Evolutionary conservation across 176 grass and related monocot genomes (phyloP).

Genomic region (Oryza meridionalis): DNA sequence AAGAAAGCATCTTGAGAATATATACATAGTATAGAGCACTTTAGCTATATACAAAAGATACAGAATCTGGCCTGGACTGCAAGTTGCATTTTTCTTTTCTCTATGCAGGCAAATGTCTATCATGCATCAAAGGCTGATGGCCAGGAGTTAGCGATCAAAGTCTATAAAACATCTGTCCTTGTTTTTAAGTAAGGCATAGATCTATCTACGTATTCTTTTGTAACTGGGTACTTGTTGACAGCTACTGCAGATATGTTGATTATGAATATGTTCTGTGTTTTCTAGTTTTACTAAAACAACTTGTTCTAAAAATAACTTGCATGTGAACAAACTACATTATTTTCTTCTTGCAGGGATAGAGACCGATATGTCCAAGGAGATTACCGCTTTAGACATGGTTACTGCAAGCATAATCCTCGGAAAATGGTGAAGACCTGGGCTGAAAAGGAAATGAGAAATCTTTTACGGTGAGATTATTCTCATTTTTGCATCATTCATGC

Average conservation of each 20-base stretch:
- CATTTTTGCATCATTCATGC: neutral
- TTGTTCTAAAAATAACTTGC: slow-evolving; percentile 1
- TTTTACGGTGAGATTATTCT: slow-evolving; percentile 59
- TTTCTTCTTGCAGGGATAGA: slow-evolving; percentile 74
- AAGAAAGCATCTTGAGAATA: neutral
- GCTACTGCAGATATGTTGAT: slow-evolving; percentile 22
- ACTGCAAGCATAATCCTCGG: slow-evolving; percentile 97
- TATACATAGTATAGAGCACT: neutral
- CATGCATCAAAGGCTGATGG: slow-evolving; percentile 91
- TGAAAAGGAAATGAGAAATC: slow-evolving; percentile 98
- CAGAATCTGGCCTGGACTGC: neutral
- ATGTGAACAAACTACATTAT: slow-evolving; percentile 36
- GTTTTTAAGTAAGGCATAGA: slow-evolving; percentile 86
- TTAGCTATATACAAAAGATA: slow-evolving; percentile 6
- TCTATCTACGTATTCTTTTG: slow-evolving; percentile 22
- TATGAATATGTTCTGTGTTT: slow-evolving; percentile 16
- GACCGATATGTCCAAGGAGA: slow-evolving; percentile 97
- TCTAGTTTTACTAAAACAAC: neutral
- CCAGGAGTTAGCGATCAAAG: slow-evolving; percentile 87
- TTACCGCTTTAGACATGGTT: slow-evolving; percentile 97
- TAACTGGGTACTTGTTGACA: slow-evolving; percentile 18
- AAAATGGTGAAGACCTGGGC: slow-evolving; percentile 99
- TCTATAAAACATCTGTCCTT: slow-evolving; percentile 99
- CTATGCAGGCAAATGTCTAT: slow-evolving; percentile 93
- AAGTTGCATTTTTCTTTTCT: neutral